Evolutionary conservation across 768 basidiomycete species (phyloP).

Genomic region (Leucocoprinus sp.): DNA sequence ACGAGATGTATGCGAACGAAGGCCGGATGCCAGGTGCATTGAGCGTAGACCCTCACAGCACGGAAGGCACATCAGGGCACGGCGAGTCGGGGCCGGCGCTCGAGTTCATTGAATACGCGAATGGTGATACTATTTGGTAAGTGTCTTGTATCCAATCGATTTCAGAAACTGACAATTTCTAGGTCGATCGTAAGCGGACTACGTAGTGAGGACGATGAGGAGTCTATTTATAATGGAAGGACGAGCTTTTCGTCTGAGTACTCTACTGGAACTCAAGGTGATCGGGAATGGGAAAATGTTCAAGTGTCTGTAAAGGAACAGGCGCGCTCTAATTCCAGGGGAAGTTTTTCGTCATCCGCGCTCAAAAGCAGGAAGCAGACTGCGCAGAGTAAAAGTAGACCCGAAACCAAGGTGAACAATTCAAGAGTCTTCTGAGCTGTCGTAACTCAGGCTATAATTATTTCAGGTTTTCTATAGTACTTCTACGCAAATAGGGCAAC

Average conservation of each 20-base stretch:
- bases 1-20: constrained; percentile 74
- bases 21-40: constrained; percentile 29
- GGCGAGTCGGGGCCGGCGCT: constrained; percentile 54
- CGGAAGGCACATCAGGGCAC: constrained; percentile 21
- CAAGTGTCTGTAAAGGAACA: constrained; percentile 78
- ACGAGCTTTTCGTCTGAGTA: constrained; percentile 71
- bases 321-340: constrained; percentile 53
- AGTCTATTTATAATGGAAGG: constrained; percentile 59
- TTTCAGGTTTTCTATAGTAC: constrained; percentile 67
- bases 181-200: constrained; percentile 83
- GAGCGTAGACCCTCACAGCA: constrained; percentile 27
- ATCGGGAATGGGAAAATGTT: constrained; percentile 37
- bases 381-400: constrained; percentile 44
- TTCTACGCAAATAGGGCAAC: constrained; percentile 69
- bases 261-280: constrained; percentile 40
- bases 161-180: constrained; percentile 14
- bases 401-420: constrained; percentile 75
- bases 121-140: constrained; percentile 82
- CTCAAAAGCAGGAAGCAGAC: constrained; percentile 45
- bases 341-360: constrained; percentile 53
- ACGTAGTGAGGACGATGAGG: constrained; percentile 60
- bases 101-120: constrained; percentile 78
- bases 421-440: constrained; percentile 12
- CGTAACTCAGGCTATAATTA: constrained; percentile 20
- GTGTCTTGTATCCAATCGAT: constrained; percentile 17